A percentile compares a stretch with the other conserved stretches of the same genome.
Conservation (phyloP, 495 filamentous ascomycete species). For the Hypoxylon crocopeplum region DNA sequence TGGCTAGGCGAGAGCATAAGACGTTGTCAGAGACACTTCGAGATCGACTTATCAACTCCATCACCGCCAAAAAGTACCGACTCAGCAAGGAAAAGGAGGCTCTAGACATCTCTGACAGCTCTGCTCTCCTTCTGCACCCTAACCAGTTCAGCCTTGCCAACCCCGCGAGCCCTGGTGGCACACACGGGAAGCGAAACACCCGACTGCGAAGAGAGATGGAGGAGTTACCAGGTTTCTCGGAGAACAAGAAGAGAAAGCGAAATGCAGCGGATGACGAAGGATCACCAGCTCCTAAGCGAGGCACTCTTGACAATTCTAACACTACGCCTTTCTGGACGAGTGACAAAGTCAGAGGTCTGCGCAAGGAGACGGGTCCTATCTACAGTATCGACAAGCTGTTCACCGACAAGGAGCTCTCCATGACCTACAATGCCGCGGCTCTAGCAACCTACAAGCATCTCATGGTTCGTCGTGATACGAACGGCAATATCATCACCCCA, state of each 20-base stretch:
- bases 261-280: conserved; percentile 72
- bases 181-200: conserved; percentile 83
- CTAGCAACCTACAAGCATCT: conserved; percentile 66
- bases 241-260: conserved; percentile 81
- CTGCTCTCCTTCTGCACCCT: conserved; percentile 86
- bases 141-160: conserved; percentile 89
- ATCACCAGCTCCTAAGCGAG: conserved; percentile 67
- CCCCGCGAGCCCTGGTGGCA: conserved; percentile 78
- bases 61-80: conserved; percentile 75
- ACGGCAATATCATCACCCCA: conserved; percentile 52
- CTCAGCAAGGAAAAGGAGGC: conserved; percentile 87
- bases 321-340: conserved; percentile 64
- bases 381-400: conserved; percentile 91
- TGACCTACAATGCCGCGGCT: conserved; percentile 75
- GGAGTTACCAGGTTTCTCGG: conserved; percentile 69
- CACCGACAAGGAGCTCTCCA: conserved; percentile 87
- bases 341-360: conserved; percentile 52
- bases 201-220: conserved; percentile 81
- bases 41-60: conserved; percentile 79
- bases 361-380: conserved; percentile 55
- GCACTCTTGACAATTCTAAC: conserved; percentile 52
- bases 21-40: conserved; percentile 79
- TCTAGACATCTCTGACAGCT: conserved; percentile 86
- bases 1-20: conserved; percentile 82
- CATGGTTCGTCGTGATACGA: conserved; percentile 59